Base-by-base conservation (phyloP, 2,329 filamentous ascomycete genomes). In the Fusarium sp. region DNA sequence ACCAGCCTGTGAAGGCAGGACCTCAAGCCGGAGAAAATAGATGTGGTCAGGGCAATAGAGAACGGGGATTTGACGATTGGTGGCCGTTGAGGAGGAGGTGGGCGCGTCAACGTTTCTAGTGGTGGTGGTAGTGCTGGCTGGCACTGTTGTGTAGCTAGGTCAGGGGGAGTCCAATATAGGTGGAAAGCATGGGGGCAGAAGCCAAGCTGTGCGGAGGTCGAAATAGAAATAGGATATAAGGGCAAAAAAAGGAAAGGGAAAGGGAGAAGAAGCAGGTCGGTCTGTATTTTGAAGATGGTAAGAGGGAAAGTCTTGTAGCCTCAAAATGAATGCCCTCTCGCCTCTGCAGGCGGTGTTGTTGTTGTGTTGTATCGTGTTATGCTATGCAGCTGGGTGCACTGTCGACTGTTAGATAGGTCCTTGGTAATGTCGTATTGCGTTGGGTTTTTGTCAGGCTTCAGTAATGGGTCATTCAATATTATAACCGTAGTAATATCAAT, bases 61-160 rank as follows among this genome's bases (percentile, higher is more conserved):
- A 44, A 66, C 54, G 52, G 65, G 66, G 60, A 58, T 52, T 73
- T 66, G 73, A 64, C 66, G 65, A 75, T 71, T 75, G 72, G 74
- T 73, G 74, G 73, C 56, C 69, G 60, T 66, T 49, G 56, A 68
- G 64, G 64, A 45, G 24, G 42, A 69, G 59, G 57, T 58, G 64
- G 56, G 38, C 64, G 72, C 63, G 60, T 66, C 49, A 51, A 60
- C 35, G 54, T 55, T 56, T 42, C 65, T 59, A 61, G 57, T 63
- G 61, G 55, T 62, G 51, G 72, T 59, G 24, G 31, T 36, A 51
- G 47, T 67, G 41, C 36, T 31, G 36, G 56, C 14, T 31, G 59
- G 22, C 36, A 51, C 48, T 60, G 45, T 38, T 48, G 66, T 57
- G 61, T 51, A 59, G 56, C 47, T 63, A 56, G 33, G 64, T 58